Evolutionary conservation across 2,329 filamentous ascomycete species (phyloP), one percentile per base, ranked within the genome.

Genomic region (Xylariaceae sp.): DNA sequence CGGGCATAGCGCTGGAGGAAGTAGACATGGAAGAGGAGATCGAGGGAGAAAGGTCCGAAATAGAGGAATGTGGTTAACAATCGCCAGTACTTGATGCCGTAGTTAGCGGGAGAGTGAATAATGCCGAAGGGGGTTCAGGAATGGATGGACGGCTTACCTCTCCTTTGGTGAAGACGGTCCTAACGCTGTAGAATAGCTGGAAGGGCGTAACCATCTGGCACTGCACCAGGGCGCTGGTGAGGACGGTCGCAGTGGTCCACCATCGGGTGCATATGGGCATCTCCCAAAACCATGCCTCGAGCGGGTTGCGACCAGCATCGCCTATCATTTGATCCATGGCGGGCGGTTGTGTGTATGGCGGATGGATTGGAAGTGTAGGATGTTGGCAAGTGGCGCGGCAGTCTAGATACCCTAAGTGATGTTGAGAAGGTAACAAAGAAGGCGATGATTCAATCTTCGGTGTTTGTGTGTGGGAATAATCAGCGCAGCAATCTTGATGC

Each of bases 261-360:
- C 89, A 95, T 56, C 94, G 80, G 36, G 94, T 99, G 72, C 92
- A 96, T 22, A 94, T 84, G 3, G 94, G 94, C 88, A 97, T 97
- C 71, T 99, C 94, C 81, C 90, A 97, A 73, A 97, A 97, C 94
- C 94, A 99, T 62, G 93, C 88, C 73, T 97, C 94, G 7, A 99
- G 80, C 40, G 93, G 94, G 66, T 96, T 76, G 48, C 80, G 77
- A 53, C 79, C 82, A 60, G 79, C 81, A 52, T 82, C 81, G 54
- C 74, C 72, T 68, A 83, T 78, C 64, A 82, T 77, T 63, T 81
- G 79, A 60, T 83, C 80, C 80, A 83, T 83, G 55, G 33, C 58
- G 49, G 45, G 33, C 7, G 45, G 31, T 14, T 18, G 38, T 42
- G 38, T 48, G 43, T 40, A 14, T 18, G 14, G 18, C 36, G 28